Conservation (phyloP, 495 filamentous ascomycete genomes). For the Glonium stellatum region DNA sequence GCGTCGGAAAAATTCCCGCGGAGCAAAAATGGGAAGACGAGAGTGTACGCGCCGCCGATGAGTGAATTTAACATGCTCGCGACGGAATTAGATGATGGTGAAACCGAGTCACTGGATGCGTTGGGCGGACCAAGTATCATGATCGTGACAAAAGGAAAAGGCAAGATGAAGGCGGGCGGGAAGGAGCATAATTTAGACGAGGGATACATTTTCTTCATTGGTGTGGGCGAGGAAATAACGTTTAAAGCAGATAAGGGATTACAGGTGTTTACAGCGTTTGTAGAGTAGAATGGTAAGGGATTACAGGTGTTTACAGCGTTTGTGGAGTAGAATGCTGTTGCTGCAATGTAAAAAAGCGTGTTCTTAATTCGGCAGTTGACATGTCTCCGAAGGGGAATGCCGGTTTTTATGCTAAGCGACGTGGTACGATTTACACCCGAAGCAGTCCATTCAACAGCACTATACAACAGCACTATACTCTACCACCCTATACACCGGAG, state of each 20-base stretch:
- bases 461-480: no score
- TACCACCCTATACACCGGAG: no score
- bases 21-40: conserved; percentile 52
- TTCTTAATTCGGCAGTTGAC: no score
- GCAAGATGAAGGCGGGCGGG: conserved; percentile 50
- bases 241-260: conserved; percentile 45
- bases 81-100: conserved; percentile 35
- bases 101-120: conserved; percentile 51
- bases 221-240: conserved; percentile 48
- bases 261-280: conserved; percentile 37
- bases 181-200: conserved; percentile 50
- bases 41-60: conserved; percentile 60
- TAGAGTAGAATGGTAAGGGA: conserved; percentile 31
- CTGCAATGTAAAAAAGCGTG: no score
- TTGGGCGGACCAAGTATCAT: conserved; percentile 59
- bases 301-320: conserved; percentile 41
- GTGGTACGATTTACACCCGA: no score
- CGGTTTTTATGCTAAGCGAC: no score
- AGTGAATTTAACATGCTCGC: conserved; percentile 42
- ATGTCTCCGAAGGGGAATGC: no score
- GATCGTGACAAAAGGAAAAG: conserved; percentile 57
- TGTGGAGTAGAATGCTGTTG: background rate
- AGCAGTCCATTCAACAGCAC: no score
- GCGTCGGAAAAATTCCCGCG: conserved; percentile 43
- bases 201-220: conserved; percentile 65